Percentiles rank a stretch among this genome's conserved stretches.
Evolutionary conservation across 768 basidiomycete species (phyloP).

Genomic region (Termitomyces sp.): DNA sequence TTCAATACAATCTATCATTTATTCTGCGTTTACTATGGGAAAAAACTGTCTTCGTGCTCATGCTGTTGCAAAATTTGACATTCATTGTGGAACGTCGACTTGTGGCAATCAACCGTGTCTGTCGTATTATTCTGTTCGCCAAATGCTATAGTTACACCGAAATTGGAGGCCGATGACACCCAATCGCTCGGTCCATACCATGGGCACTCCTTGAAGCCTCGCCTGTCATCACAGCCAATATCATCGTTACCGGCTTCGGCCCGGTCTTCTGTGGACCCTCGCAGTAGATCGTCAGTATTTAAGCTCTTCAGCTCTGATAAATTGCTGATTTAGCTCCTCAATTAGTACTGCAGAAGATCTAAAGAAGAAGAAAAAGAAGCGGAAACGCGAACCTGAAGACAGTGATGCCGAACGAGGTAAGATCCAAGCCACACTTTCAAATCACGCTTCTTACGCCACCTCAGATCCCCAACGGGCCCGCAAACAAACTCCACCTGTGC

Average conservation of each 20-base stretch:
- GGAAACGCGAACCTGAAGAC: constrained; percentile 72
- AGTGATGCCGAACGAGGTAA: constrained; percentile 65
- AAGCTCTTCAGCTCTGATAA: neutral
- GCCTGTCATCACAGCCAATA: constrained; percentile 42
- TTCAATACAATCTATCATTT: constrained; percentile 1
- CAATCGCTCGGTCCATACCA: constrained; percentile 31
- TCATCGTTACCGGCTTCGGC: constrained; percentile 44
- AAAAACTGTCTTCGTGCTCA: neutral
- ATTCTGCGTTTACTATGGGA: neutral
- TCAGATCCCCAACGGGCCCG: constrained; percentile 50
- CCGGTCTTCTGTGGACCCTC: constrained; percentile 58
- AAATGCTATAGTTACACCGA: constrained; percentile 38
- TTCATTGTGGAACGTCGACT: neutral
- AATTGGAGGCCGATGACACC: constrained; percentile 48
- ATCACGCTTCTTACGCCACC: constrained; percentile 4
- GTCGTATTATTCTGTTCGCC: neutral
- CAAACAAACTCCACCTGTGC: constrained; percentile 56
- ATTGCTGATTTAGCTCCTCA: constrained; percentile 1
- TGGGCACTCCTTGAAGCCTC: constrained; percentile 36
- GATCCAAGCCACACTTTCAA: neutral
- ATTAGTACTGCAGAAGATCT: constrained; percentile 40
- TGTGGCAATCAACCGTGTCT: neutral
- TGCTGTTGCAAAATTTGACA: neutral
- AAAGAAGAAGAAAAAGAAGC: constrained; percentile 84
- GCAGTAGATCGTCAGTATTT: constrained; percentile 46